A percentile compares a stretch with the other conserved stretches of the same genome.
Evolutionary conservation across 257 asterid species (phyloP).

Genomic region (Agastache rugosa): DNA sequence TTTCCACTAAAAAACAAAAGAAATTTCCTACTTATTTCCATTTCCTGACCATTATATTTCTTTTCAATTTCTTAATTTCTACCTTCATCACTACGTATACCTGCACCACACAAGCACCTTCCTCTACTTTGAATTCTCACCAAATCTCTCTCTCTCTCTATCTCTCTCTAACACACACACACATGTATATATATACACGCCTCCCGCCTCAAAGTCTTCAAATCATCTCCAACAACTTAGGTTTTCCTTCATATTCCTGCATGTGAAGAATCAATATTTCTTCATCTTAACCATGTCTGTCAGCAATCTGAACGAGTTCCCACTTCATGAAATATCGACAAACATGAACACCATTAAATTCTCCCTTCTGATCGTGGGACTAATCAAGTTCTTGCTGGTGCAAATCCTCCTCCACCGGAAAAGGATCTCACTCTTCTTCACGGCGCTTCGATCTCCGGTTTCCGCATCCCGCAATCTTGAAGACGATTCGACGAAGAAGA

Average conservation of each 20-base stretch:
- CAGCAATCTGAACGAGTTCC: slow-evolving; percentile 39
- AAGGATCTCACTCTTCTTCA: slow-evolving; percentile 37
- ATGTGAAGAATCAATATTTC: background rate
- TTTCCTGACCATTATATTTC: background rate
- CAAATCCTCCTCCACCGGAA: slow-evolving; percentile 40
- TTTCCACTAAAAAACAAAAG: slow-evolving; percentile 5
- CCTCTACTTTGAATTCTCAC: slow-evolving; percentile 31
- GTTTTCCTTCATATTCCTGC: background rate
- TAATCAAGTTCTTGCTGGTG: slow-evolving; percentile 41
- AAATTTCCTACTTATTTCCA: slow-evolving; percentile 31
- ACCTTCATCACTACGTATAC: slow-evolving; percentile 33
- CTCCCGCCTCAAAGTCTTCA: slow-evolving; percentile 1
- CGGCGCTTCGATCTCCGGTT: slow-evolving; percentile 14
- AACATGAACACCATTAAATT: slow-evolving; percentile 38
- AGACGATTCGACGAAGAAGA: background rate
- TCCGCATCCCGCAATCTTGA: background rate
- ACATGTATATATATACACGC: slow-evolving; percentile 13
- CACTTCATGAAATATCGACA: slow-evolving; percentile 36
- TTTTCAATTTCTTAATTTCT: slow-evolving; percentile 12
- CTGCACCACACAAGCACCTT: slow-evolving; percentile 40
- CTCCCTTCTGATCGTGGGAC: slow-evolving; percentile 39
- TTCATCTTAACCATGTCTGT: slow-evolving; percentile 41
- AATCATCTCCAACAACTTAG: slow-evolving; percentile 27
- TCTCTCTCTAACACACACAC: background rate
- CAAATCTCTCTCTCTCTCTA: background rate